These are phyloP conservation scores for Rutstroemia sp. DNA, from an alignment of 2,329 filamentous ascomycete genomes.

Conservation along the genomic window DNA sequence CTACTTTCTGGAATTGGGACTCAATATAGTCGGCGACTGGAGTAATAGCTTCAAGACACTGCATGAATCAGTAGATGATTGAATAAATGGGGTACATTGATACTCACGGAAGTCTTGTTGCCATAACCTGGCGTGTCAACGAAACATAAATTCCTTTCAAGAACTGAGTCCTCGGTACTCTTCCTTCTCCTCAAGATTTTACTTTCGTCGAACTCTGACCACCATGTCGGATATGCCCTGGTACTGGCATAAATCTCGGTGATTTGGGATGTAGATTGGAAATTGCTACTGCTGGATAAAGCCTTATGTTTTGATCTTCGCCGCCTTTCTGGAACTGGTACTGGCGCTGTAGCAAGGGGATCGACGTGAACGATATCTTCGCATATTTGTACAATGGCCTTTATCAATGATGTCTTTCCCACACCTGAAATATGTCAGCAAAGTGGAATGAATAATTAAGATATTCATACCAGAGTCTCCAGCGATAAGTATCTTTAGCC, in stretches of 20 bases:
- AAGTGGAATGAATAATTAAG: not conserved
- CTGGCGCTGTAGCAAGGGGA: slow-evolving; percentile 32
- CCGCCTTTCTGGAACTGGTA: slow-evolving; percentile 23
- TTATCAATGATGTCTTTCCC: slow-evolving; percentile 86
- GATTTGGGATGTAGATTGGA: slow-evolving; percentile 36
- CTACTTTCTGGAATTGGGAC: slow-evolving; percentile 55
- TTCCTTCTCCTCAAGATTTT: slow-evolving; percentile 54
- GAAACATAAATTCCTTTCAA: slow-evolving; percentile 91
- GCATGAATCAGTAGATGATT: slow-evolving; percentile 21
- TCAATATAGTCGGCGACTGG: slow-evolving; percentile 66
- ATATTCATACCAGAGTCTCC: slow-evolving; percentile 61
- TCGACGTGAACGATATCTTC: slow-evolving; percentile 94
- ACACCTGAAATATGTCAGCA: slow-evolving; percentile 45
- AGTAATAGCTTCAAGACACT: slow-evolving; percentile 50
- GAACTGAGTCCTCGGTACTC: slow-evolving; percentile 66
- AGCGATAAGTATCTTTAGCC: slow-evolving; percentile 81
- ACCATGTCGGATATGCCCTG: slow-evolving; percentile 83
- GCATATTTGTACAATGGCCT: slow-evolving; percentile 77
- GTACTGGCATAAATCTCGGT: slow-evolving; percentile 73
- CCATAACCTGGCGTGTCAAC: slow-evolving; percentile 71
- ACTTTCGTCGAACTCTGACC: slow-evolving; percentile 68
- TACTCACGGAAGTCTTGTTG: slow-evolving; percentile 43
- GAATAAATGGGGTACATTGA: slow-evolving; percentile 15
- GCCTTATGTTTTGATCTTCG: slow-evolving; percentile 24
- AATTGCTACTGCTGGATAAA: slow-evolving; percentile 19